Evolutionary conservation across 2,329 filamentous ascomycete species (phyloP), one percentile per base, ranked within the genome.

Genomic region (Coniochaeta prunicola): DNA sequence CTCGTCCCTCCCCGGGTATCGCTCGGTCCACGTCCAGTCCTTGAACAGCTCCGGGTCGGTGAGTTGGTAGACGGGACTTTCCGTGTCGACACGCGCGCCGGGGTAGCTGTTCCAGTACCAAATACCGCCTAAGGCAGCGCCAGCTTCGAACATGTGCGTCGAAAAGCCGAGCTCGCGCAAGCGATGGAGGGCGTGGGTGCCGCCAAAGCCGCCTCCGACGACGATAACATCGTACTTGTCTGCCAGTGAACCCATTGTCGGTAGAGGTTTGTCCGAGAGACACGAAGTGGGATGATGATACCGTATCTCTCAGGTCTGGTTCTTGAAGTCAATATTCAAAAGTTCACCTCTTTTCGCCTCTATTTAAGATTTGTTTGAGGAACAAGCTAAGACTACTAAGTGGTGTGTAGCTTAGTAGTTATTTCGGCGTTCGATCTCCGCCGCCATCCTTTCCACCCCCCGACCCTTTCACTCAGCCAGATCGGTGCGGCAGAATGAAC

Each of bases 21-120:
- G 65, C 61, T 74, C 66, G 10, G 68, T 67, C 72, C 77, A 83
- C 19, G 68, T 72, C 73, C 75, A 83, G 50, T 73, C 71, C 26
- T 74, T 69, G 66, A 70, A 79, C 3, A 77, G 68, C 33, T 77
- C 74, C 0, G 67, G 68, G 8, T 70, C 40, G 2, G 65, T 68
- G 58, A 75, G 68, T 56, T 75, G 69, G 68, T 75, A 76, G 12
- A 69, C 67, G 6, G 69, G 67, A 9, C 58, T 56, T 57, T 70
- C 66, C 1, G 68, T 69, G 56, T 79, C 76, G 19, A 77, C 74
- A 2, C 74, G 67, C 1, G 74, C 73, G 0, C 76, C 76, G 0
- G 76, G 76, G 53, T 77, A 79, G 1, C 67, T 63, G 62, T 78
- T 77, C 69, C 71, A 76, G 58, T 73, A 69, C 77, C 77, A 79